Base-by-base conservation (phyloP, 1,139 yeast genomes). In the Lodderomyces margitis region DNA sequence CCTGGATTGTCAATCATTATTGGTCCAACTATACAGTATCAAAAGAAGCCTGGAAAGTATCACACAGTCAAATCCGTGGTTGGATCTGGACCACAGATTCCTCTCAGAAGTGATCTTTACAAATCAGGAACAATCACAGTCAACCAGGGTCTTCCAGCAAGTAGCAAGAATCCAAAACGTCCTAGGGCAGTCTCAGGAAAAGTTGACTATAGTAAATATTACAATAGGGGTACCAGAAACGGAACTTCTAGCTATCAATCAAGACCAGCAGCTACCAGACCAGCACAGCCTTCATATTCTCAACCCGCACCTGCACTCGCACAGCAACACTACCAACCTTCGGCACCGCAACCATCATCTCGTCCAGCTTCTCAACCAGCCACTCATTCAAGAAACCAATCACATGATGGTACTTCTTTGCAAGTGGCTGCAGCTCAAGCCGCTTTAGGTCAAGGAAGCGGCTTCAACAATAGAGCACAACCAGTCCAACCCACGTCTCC, bases 71-170 rank as follows among this genome's bases (percentile, higher is more conserved):
- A 87, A 60, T 80, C 85, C 53, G 78, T 74, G 37, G 59, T 72
- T 36, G 83, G 83, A 41, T 72, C 69, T 27, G 64, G 80, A 8
- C 82, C 85, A 2, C 57, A 57, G 19, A 62, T 68, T 14, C 89
- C 94, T 4, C 62, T 59, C 9, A 59, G 76, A 47, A 75, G 86
- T 36, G 98, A 92, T 61, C 48, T 67, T 10, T 94, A 94, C 67
- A 94, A 92, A 67, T 87, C 96, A 3, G 88, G 96, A 49, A 80
- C 88, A 0, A 92, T 94, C 21, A 81, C 80, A 30, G 96, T 88
- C 11, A 79, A 81, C 36, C 78, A 78, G 35, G 99, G 99, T 8
- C 72, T 78, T 48, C 89, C 96, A 6, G 81, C 87, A 0, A 77
- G 69, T 47, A 78, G 95, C 19, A 68, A 61, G 20, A 84, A 89